phyloP scores from a whole-genome alignment of 1,139 yeast species.

The Barnettozyma hawaiiensis region DNA sequence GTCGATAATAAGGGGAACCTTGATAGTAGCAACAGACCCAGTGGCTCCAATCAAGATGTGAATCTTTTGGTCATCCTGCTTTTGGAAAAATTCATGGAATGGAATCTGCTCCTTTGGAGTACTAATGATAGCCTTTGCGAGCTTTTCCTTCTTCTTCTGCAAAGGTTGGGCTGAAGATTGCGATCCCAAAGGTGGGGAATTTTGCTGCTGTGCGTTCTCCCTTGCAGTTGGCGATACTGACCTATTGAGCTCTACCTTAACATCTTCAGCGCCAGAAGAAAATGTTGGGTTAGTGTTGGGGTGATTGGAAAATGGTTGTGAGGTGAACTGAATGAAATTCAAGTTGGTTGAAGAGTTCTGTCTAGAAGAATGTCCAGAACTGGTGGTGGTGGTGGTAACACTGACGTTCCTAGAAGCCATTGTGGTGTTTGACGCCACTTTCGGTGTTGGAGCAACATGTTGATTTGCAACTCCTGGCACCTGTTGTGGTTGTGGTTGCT shows the following conservation, averaged over 20 bases:
- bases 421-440: slow-evolving; percentile 3
- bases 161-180: background rate
- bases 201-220: slow-evolving; percentile 3
- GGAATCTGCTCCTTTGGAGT: slow-evolving; percentile 67
- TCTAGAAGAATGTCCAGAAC: slow-evolving; percentile 22
- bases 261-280: background rate
- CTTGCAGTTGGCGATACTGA: slow-evolving; percentile 7
- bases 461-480: background rate
- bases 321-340: slow-evolving; percentile 21
- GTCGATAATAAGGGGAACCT: slow-evolving; percentile 81
- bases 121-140: slow-evolving; percentile 36
- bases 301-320: slow-evolving; percentile 10
- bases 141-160: slow-evolving; percentile 24
- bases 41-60: slow-evolving; percentile 90
- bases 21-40: slow-evolving; percentile 94
- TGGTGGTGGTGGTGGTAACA: slow-evolving; percentile 11
- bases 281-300: slow-evolving; percentile 5
- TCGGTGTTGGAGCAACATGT: background rate
- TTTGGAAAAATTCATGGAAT: slow-evolving; percentile 62
- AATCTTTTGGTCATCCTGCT: slow-evolving; percentile 73
- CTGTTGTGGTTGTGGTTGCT: no score
- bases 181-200: background rate
- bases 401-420: slow-evolving; percentile 18
- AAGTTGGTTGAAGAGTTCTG: slow-evolving; percentile 21
- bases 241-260: slow-evolving; percentile 6